Percentiles rank a stretch among this genome's conserved stretches.
phyloP scores from a whole-genome alignment of 805 yeast genomes.

The Maudiozyma serrabonitensis region DNA sequence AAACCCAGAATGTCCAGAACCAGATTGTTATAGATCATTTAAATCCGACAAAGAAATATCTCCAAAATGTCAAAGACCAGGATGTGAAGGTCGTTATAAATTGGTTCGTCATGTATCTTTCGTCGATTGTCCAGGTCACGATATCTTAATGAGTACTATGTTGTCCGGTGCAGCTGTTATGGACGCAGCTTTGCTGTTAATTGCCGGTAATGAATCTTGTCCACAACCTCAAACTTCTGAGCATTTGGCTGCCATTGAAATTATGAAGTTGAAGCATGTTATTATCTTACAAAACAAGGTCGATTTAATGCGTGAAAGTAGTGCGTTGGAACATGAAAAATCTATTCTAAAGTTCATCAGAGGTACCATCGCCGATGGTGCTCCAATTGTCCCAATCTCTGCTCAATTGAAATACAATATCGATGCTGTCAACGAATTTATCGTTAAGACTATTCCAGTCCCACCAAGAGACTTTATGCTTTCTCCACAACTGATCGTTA shows the following conservation, averaged over 20 bases:
- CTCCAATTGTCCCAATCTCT: slow-evolving; percentile 96
- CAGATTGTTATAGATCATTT: slow-evolving; percentile 90
- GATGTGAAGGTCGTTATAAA: slow-evolving; percentile 81
- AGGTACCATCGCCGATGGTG: slow-evolving; percentile 98
- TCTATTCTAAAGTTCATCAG: slow-evolving; percentile 85
- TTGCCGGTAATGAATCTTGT: slow-evolving; percentile 98
- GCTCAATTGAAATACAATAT: slow-evolving; percentile 98
- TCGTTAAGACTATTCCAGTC: slow-evolving; percentile 87
- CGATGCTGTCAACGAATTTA: slow-evolving; percentile 95
- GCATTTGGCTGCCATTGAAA: slow-evolving; percentile 98
- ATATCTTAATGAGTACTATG: slow-evolving; percentile 99
- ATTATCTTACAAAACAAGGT: slow-evolving; percentile 96
- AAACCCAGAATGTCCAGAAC: slow-evolving; percentile 77
- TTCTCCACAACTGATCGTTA: slow-evolving; percentile 90
- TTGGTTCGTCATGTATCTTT: slow-evolving; percentile 94
- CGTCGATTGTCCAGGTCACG: slow-evolving; percentile 99
- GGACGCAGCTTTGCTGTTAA: slow-evolving; percentile 95
- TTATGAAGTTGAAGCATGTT: slow-evolving; percentile 95
- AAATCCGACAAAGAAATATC: slow-evolving; percentile 89
- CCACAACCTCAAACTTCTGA: slow-evolving; percentile 99
- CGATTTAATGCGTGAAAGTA: slow-evolving; percentile 95
- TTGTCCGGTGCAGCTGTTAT: slow-evolving; percentile 99
- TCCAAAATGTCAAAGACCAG: slow-evolving; percentile 85
- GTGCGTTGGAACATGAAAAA: slow-evolving; percentile 91
- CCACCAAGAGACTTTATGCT: slow-evolving; percentile 93